Evolutionary conservation across 108 stramenopile species (phyloP).

Genomic region (Stephanodiscus triporus): DNA sequence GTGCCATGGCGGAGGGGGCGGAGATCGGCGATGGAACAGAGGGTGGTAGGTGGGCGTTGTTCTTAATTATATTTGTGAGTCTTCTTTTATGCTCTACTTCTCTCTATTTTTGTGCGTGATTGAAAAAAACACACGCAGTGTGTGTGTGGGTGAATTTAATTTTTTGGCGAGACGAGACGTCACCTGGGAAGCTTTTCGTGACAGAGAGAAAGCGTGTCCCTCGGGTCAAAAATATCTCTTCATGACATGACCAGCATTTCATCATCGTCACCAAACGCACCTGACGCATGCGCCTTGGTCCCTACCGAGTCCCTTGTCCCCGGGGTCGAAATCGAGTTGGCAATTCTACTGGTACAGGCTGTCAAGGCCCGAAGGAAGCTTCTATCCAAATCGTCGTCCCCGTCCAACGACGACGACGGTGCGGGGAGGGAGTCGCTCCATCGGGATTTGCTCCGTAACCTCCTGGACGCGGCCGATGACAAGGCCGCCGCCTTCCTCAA

Average conservation of each 20-base stretch:
- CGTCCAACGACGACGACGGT: neutral
- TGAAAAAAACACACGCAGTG: no score
- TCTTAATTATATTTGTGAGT: no score
- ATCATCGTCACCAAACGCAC: neutral
- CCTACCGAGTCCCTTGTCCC: slow-evolving; percentile 31
- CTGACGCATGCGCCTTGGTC: slow-evolving; percentile 3
- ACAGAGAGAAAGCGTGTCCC: no score
- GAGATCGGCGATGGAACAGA: neutral
- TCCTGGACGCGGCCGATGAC: slow-evolving; percentile 24
- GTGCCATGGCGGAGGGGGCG: neutral
- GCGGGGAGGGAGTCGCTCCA: neutral
- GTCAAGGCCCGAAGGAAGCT: slow-evolving; percentile 33
- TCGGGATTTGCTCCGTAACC: neutral
- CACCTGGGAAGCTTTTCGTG: no score
- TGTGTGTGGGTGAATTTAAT: no score
- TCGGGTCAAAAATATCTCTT: no score
- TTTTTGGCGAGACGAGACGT: no score
- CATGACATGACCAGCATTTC: slow-evolving; percentile 3
- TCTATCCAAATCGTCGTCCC: slow-evolving; percentile 27
- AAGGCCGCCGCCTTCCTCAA: slow-evolving; percentile 30
- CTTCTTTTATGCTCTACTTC: no score
- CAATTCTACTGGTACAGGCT: slow-evolving; percentile 30
- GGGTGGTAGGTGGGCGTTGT: neutral
- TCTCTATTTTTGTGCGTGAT: no score
- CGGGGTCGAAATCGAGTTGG: slow-evolving; percentile 34